A percentile compares a stretch with the other conserved stretches of the same genome.
Evolutionary conservation across 2,329 filamentous ascomycete genomes (phyloP).

Genomic region (Colletotrichum nymphaeae): DNA sequence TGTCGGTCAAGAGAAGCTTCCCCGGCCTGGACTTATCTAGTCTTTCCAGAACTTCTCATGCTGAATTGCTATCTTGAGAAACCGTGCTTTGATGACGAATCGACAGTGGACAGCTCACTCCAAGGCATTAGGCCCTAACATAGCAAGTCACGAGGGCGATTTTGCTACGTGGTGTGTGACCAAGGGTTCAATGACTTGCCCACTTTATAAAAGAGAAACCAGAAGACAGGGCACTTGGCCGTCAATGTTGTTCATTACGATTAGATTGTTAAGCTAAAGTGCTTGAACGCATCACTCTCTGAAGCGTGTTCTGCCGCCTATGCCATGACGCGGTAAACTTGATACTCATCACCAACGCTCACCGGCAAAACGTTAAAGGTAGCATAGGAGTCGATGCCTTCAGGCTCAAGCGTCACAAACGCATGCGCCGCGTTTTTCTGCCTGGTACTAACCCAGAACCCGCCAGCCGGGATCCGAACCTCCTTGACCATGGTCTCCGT

Average conservation of each 20-base stretch:
- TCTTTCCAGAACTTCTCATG: too few species aligned
- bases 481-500: slow-evolving; percentile 36
- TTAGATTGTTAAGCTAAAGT: background rate
- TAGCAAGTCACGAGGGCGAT: too few species aligned
- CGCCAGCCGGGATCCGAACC: slow-evolving; percentile 42
- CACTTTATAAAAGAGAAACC: rapidly evolving
- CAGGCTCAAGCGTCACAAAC: slow-evolving; percentile 45
- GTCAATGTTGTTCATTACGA: background rate
- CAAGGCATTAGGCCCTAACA: too few species aligned
- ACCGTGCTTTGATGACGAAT: too few species aligned
- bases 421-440: slow-evolving; percentile 47
- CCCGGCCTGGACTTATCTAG: too few species aligned
- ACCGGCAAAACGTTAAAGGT: slow-evolving; percentile 45
- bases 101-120: too few species aligned
- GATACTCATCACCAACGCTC: slow-evolving; percentile 44
- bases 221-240: too few species aligned
- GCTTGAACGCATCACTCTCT: rapidly evolving
- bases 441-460: slow-evolving; percentile 45
- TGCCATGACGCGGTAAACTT: slow-evolving; percentile 40
- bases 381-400: slow-evolving; percentile 47
- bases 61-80: too few species aligned
- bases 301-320: background rate
- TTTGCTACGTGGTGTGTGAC: too few species aligned
- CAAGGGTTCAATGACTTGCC: too few species aligned
- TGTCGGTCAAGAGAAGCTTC: too few species aligned